Evolutionary conservation across 2,329 filamentous ascomycete species (phyloP).

Genomic region (Graphiopsis chlorocephala): DNA sequence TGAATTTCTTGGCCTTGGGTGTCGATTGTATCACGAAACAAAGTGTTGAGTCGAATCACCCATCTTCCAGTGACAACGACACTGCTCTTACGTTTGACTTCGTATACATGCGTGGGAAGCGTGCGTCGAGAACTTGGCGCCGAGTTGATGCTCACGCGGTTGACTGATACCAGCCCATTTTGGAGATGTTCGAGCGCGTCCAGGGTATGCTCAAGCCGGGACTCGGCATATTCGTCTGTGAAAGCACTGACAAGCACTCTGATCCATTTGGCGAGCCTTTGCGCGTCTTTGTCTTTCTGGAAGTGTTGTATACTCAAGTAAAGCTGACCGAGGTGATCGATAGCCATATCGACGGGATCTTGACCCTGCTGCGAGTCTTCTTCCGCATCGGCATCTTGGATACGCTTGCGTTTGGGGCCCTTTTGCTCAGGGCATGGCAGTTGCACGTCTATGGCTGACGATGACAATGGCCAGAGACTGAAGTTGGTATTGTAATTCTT

Average conservation of each 20-base stretch:
- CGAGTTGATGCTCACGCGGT: neutral
- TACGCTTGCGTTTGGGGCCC: neutral
- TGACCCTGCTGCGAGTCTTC: neutral
- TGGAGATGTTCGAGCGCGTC: neutral
- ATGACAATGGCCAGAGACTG: neutral
- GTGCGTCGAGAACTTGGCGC: neutral
- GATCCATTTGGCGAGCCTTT: neutral
- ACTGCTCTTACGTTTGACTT: neutral
- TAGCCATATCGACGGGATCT: neutral
- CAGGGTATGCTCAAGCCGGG: neutral
- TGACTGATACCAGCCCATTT: neutral
- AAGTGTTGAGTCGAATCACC: neutral
- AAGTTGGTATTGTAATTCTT: neutral
- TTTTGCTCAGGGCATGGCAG: neutral
- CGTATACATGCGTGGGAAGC: neutral
- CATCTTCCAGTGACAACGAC: neutral
- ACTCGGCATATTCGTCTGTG: neutral
- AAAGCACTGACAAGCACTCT: neutral
- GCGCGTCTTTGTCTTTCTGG: neutral
- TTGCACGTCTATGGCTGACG: neutral
- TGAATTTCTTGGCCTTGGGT: neutral
- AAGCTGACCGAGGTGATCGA: neutral
- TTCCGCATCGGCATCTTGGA: neutral
- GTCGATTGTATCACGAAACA: neutral
- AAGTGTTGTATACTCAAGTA: neutral